These are phyloP conservation scores for Geotrichum cucujoidarum DNA, from an alignment of 1,139 yeast genomes.

Conservation along the genomic window DNA sequence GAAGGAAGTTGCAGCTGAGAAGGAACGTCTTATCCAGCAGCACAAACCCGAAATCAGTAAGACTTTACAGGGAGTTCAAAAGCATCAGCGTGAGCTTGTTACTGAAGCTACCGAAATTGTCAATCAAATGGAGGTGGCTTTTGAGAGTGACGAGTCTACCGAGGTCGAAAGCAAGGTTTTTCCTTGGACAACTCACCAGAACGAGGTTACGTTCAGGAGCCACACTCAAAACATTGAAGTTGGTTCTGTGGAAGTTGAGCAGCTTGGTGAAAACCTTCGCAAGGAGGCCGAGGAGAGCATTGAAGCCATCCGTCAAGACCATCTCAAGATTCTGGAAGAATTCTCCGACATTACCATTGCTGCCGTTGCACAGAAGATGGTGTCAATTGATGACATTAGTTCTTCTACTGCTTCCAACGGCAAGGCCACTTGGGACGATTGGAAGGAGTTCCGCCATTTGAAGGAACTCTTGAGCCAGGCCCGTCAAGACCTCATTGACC, in stretches of 20 bases:
- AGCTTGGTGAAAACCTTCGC: constrained; percentile 32
- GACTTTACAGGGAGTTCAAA: constrained; percentile 26
- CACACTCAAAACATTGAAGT: constrained; percentile 30
- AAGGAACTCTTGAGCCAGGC: constrained; percentile 51
- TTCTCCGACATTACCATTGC: constrained; percentile 36
- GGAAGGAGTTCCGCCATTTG: constrained; percentile 60
- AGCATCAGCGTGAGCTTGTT: constrained; percentile 20
- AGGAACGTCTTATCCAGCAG: constrained; percentile 23
- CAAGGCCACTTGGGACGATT: constrained; percentile 50
- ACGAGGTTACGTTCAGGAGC: constrained; percentile 29
- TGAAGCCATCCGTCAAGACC: constrained; percentile 35
- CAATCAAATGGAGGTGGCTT: constrained; percentile 22
- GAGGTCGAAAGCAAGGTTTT: constrained; percentile 21
- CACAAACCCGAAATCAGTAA: constrained; percentile 28
- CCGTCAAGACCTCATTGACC: constrained; percentile 53
- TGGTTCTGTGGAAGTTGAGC: constrained; percentile 32
- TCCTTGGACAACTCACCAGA: constrained; percentile 21
- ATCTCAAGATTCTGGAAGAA: constrained; percentile 40
- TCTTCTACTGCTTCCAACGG: constrained; percentile 41
- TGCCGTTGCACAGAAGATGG: constrained; percentile 37
- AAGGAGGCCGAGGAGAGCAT: constrained; percentile 30
- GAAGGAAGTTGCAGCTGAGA: constrained; percentile 34
- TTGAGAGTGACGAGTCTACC: constrained; percentile 21
- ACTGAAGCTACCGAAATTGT: constrained; percentile 3
- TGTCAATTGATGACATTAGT: constrained; percentile 23